Percentiles rank a stretch among this genome's conserved stretches.
Conservation (phyloP, 2,329 filamentous ascomycete species). For the Fusarium acutatum region DNA sequence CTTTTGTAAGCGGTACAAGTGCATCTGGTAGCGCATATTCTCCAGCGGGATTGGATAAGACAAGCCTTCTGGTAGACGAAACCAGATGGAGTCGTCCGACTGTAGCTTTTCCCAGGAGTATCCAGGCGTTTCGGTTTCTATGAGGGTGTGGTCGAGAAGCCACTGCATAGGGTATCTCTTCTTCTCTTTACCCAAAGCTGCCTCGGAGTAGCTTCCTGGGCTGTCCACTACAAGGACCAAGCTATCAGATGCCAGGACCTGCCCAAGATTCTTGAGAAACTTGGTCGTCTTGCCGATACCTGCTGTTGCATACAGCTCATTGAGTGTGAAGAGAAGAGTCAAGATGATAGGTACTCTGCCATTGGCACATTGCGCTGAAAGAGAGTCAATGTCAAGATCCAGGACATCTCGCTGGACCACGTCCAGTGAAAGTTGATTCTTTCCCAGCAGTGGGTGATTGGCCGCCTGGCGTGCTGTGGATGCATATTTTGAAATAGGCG, state of each 20-base stretch:
- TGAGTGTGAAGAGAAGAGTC: conserved; percentile 92
- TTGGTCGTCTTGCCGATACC: conserved; percentile 77
- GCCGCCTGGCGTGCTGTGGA: conserved; percentile 56
- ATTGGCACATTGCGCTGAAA: conserved; percentile 45
- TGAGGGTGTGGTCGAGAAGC: conserved; percentile 83
- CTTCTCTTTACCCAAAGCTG: conserved; percentile 70
- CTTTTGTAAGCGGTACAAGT: conserved; percentile 70
- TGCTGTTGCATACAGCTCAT: conserved; percentile 87
- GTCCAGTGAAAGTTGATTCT: conserved; percentile 48
- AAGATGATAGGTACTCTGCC: conserved; percentile 62
- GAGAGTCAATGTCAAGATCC: conserved; percentile 45
- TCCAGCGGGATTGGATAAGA: conserved; percentile 87
- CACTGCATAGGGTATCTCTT: conserved; percentile 92
- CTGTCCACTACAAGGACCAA: conserved; percentile 89
- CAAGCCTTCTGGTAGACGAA: conserved; percentile 73
- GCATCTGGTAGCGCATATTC: conserved; percentile 94
- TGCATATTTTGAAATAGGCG: conserved; percentile 61
- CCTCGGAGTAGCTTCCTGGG: conserved; percentile 90
- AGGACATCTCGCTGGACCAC: conserved; percentile 63
- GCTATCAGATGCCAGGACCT: conserved; percentile 64
- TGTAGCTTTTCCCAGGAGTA: conserved; percentile 77
- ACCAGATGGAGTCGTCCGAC: conserved; percentile 84
- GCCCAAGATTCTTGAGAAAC: conserved; percentile 76
- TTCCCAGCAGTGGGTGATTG: conserved; percentile 55
- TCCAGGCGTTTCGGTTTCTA: conserved; percentile 53